Conservation (phyloP, 1,284 basidiomycete species). For the Fomitopsis betulina region DNA sequence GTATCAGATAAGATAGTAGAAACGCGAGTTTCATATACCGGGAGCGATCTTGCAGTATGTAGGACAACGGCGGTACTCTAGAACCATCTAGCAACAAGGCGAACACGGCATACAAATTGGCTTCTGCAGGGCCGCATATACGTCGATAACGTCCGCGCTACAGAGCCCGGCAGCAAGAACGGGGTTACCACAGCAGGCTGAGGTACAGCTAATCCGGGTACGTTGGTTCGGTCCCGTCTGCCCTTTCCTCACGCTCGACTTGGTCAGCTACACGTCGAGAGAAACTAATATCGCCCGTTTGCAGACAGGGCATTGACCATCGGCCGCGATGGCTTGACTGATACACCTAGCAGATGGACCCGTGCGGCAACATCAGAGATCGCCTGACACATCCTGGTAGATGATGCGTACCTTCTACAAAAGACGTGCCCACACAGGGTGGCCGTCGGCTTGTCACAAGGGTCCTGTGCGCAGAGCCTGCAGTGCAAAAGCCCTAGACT, state of each 20-base stretch:
- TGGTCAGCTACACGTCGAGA: conserved; percentile 7
- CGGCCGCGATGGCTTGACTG: conserved; percentile 13
- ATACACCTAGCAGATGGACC: conserved; percentile 13
- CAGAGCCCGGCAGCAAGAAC: not conserved
- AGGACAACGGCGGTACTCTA: not conserved
- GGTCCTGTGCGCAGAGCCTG: conserved; percentile 23
- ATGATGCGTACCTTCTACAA: conserved; percentile 1
- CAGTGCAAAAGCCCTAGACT: conserved; percentile 20
- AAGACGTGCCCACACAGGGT: conserved; percentile 28
- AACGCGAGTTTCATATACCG: not conserved
- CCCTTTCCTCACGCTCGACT: not conserved
- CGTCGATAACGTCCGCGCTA: not conserved
- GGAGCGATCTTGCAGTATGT: not conserved
- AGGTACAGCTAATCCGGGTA: not conserved
- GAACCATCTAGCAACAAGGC: not conserved
- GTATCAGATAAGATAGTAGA: not conserved
- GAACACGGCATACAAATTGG: not conserved
- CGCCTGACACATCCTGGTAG: not conserved
- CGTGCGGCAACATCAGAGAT: not conserved
- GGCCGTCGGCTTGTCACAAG: conserved; percentile 20
- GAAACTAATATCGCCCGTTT: conserved; percentile 16
- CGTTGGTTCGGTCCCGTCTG: not conserved
- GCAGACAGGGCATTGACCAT: conserved; percentile 19
- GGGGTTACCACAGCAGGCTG: not conserved
- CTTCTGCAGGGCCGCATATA: not conserved